Evolutionary conservation across 768 basidiomycete species (phyloP), one percentile per base, ranked within the genome.

Genomic region (Gelatoporia subvermispora): DNA sequence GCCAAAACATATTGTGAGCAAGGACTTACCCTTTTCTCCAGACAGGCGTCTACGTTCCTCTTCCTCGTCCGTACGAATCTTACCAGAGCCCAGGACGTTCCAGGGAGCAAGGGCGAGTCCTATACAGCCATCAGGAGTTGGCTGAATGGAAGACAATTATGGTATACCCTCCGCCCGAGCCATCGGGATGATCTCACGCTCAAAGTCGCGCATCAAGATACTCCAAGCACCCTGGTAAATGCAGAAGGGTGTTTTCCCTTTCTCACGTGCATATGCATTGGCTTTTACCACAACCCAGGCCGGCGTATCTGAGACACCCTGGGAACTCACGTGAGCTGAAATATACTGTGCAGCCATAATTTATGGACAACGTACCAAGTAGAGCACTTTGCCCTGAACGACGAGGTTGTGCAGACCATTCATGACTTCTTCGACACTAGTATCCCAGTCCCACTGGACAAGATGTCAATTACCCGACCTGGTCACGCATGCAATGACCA

Each of bases 381-480:
- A 72, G 9, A 72, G 63, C 15, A 73, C 68, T 56, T 75, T 73
- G 38, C 72, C 70, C 16, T 53, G 39, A 18, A 54, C 59, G 50
- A 76, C 72, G 28, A 74, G 59, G 35, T 64, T 57, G 52, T 75
- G 66, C 11, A 76, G 57, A 10, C 52, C 50, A 31, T 68, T 66
- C 73, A 76, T 73, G 36, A 75, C 47, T 52, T 75, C 74, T 39
- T 67, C 65, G 40, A 76, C 62, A n/a, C 62, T 59, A n/a, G 70
- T 70, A 1, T 68, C 54, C 49, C 67, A 72, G 53, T 74, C 73
- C 73, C 72, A 67, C 60, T 66, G 65, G n/a, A n/a, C n/a, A 31
- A 31, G 5, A 31, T 31, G n/a, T n/a, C n/a, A n/a, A n/a, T n/a
- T n/a, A n/a, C n/a, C n/a, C 28, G 28, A 5, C 28, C 28, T 31